Conservation (phyloP, 1,284 basidiomycete species). For the Stereum hirsutum region DNA sequence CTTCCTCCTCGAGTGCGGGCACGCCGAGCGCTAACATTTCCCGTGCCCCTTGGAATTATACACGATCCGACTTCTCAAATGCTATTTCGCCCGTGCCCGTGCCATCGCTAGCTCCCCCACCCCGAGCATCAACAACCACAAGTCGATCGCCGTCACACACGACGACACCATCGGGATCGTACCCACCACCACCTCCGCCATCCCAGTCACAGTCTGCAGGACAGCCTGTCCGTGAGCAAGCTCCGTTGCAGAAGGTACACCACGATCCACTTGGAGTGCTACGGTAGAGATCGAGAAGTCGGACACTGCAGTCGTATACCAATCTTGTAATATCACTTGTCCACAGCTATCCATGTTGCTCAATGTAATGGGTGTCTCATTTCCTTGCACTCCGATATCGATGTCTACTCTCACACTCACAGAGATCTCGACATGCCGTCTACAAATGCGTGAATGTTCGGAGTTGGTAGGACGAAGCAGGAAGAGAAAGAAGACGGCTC, state of each 20-base stretch:
- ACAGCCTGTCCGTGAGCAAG: constrained; percentile 25
- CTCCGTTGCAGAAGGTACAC: constrained; percentile 19
- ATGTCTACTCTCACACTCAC: too few relatives aligned
- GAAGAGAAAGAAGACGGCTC: too few relatives aligned
- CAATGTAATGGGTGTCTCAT: neutral
- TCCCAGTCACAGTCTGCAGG: constrained; percentile 10
- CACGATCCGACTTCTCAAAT: constrained; percentile 39
- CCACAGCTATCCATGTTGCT: neutral
- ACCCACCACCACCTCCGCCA: constrained; percentile 15
- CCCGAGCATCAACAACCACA: constrained; percentile 35
- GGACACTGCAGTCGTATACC: neutral
- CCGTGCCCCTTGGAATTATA: constrained; percentile 42
- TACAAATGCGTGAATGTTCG: too few relatives aligned
- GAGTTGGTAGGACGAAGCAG: constrained; percentile 1
- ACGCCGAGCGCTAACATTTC: constrained; percentile 13
- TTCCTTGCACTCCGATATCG: too few relatives aligned
- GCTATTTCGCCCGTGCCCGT: constrained; percentile 10
- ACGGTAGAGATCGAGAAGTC: constrained; percentile 14
- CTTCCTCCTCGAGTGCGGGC: constrained; percentile 10
- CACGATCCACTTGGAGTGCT: constrained; percentile 61
- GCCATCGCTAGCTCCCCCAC: constrained; percentile 19
- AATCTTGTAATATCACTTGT: neutral
- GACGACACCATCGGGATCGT: too few relatives aligned
- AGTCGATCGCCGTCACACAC: too few relatives aligned
- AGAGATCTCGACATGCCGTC: too few relatives aligned